Conservation (phyloP, 768 basidiomycete genomes). For the Boletus patriciae region DNA sequence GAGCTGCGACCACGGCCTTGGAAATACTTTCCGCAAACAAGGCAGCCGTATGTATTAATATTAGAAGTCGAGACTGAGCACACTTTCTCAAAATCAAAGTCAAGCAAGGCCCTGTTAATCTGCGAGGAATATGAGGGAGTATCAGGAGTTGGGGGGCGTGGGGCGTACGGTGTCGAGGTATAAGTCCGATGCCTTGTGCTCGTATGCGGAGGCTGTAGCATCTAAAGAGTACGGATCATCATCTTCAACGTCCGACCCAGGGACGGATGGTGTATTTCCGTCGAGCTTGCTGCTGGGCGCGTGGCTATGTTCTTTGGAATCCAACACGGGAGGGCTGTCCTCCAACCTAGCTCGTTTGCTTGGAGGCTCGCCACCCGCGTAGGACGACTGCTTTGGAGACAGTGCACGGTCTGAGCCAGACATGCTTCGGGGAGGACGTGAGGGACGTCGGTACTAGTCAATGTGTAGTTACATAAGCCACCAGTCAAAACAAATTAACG, state of each 20-base stretch:
- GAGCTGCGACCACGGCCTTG: conserved; percentile 93
- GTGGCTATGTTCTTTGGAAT: conserved; percentile 31
- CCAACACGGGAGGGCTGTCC: conserved; percentile 3
- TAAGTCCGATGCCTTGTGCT: conserved; percentile 68
- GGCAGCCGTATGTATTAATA: conserved; percentile 96
- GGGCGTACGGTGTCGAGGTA: conserved; percentile 88
- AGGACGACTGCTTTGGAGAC: conserved; percentile 6
- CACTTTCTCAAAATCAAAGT: conserved; percentile 99
- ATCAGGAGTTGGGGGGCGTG: conserved; percentile 13
- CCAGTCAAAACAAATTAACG: neutral
- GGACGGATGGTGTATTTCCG: conserved; percentile 31
- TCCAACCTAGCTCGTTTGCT: conserved; percentile 31
- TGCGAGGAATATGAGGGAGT: conserved; percentile 37
- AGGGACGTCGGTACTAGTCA: neutral
- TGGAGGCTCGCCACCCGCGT: conserved; percentile 26
- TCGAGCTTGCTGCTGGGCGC: conserved; percentile 20
- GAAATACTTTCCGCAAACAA: conserved; percentile 98
- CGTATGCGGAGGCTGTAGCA: conserved; percentile 22
- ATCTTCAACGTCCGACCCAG: conserved; percentile 24
- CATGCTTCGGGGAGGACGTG: conserved; percentile 13
- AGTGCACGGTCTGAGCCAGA: conserved; percentile 9
- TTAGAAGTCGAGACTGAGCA: conserved; percentile 96
- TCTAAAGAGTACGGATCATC: conserved; percentile 31
- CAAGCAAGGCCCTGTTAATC: conserved; percentile 88
- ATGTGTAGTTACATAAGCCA: conserved; percentile 23